phyloP scores from a whole-genome alignment of 805 yeast species.

The Candida sanyiensis region DNA sequence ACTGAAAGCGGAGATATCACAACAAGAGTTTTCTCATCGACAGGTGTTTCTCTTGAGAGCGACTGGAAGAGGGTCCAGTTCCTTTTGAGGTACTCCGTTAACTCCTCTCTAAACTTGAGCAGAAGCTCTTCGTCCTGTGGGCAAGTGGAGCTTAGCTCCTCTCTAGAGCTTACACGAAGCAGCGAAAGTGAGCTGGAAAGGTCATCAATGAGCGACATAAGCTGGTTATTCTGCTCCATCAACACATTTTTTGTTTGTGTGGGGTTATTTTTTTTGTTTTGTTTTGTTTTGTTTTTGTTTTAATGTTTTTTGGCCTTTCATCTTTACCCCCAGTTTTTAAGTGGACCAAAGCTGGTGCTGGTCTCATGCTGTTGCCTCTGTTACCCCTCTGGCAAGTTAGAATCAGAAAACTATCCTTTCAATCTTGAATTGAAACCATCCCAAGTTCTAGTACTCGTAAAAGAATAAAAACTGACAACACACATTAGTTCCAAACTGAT shows the following conservation, averaged over 20 bases:
- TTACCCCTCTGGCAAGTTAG: neutral
- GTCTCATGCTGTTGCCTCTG: neutral
- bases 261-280: too few species aligned
- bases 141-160: neutral
- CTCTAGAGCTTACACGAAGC: conserved; percentile 14
- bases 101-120: conserved; percentile 37
- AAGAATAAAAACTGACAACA: too few species aligned
- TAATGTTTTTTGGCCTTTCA: neutral
- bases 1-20: conserved; percentile 65
- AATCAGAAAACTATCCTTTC: neutral
- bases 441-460: too few species aligned
- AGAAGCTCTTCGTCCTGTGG: conserved; percentile 24
- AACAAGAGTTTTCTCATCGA: conserved; percentile 47
- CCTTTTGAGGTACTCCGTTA: conserved; percentile 37
- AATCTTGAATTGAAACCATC: too few species aligned
- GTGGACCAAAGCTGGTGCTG: neutral
- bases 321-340: neutral
- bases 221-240: neutral
- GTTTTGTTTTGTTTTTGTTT: neutral
- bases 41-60: conserved; percentile 32
- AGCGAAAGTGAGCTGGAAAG: conserved; percentile 18
- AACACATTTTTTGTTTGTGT: conserved; percentile 7
- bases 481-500: too few species aligned
- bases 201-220: conserved; percentile 10
- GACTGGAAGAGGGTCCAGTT: conserved; percentile 26